Conservation (phyloP, 2,329 filamentous ascomycete genomes). For the Colletotrichum theobromicola region DNA sequence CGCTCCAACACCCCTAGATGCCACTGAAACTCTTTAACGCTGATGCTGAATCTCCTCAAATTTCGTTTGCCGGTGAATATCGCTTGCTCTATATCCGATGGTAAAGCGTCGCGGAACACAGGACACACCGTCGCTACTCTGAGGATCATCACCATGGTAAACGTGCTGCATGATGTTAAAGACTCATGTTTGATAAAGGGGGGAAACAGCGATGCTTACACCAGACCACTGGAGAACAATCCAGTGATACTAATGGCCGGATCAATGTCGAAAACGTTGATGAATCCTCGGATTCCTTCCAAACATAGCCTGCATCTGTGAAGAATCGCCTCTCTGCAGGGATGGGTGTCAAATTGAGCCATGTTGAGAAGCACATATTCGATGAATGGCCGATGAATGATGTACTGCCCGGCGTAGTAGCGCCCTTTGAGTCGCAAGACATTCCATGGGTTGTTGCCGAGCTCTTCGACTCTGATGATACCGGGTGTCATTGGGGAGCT, state of each 20-base stretch:
- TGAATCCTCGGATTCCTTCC: slow-evolving; percentile 29
- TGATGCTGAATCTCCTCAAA: slow-evolving; percentile 24
- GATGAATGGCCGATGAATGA: slow-evolving; percentile 34
- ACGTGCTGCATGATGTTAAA: slow-evolving; percentile 22
- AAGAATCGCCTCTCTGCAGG: slow-evolving; percentile 25
- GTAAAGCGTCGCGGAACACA: slow-evolving; percentile 20
- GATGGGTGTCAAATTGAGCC: slow-evolving; percentile 27
- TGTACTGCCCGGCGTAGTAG: slow-evolving; percentile 34
- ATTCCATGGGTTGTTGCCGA: slow-evolving; percentile 35
- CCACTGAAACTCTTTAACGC: slow-evolving; percentile 27
- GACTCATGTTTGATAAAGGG: too few relatives aligned
- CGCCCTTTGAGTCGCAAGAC: slow-evolving; percentile 30
- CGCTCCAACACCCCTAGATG: slow-evolving; percentile 23
- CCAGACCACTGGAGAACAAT: slow-evolving; percentile 33
- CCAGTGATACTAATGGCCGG: slow-evolving; percentile 29
- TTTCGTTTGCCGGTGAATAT: slow-evolving; percentile 25
- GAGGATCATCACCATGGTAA: slow-evolving; percentile 30
- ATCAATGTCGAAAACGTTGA: slow-evolving; percentile 31
- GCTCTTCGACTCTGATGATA: slow-evolving; percentile 15
- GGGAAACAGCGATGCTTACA: slow-evolving; percentile 22
- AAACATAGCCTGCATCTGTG: slow-evolving; percentile 28
- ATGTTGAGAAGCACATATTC: slow-evolving; percentile 32
- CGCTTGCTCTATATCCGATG: slow-evolving; percentile 21
- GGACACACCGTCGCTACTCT: slow-evolving; percentile 24
- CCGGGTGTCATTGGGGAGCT: slow-evolving; percentile 3